These are phyloP conservation scores for Linaria vulgaris DNA, from an alignment of 257 asterid species.

Conservation along the genomic window DNA sequence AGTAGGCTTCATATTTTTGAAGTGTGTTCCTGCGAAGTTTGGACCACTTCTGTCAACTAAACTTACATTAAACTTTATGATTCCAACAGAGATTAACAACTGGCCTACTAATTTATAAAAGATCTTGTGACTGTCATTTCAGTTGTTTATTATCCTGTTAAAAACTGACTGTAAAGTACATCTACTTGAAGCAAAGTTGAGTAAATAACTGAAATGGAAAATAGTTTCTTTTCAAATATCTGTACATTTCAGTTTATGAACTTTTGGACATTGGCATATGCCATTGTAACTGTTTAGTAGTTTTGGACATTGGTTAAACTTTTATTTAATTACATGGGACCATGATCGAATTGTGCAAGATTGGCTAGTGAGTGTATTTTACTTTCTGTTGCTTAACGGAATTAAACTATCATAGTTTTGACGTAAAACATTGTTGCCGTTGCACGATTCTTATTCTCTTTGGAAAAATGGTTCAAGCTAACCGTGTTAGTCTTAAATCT, in stretches of 20 bases:
- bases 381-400: background rate
- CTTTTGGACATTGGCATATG: too few relatives aligned
- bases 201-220: too few relatives aligned
- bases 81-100: constrained; percentile 23
- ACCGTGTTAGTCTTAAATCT: background rate
- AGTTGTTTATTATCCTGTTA: constrained; percentile 1
- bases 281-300: too few relatives aligned
- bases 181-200: too few relatives aligned
- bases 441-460: background rate
- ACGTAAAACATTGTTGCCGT: background rate
- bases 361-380: background rate
- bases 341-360: too few relatives aligned
- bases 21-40: background rate
- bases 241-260: too few relatives aligned
- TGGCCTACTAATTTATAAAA: constrained; percentile 5
- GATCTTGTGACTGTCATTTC: constrained; percentile 1
- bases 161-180: too few relatives aligned
- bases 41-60: constrained; percentile 30
- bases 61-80: background rate
- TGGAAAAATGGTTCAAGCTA: background rate
- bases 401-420: background rate
- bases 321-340: too few relatives aligned
- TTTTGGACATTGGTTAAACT: too few relatives aligned
- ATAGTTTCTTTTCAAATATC: too few relatives aligned
- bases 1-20: constrained; percentile 3